phyloP scores from a whole-genome alignment of 805 yeast genomes.

The Metschnikowia rubicola region DNA sequence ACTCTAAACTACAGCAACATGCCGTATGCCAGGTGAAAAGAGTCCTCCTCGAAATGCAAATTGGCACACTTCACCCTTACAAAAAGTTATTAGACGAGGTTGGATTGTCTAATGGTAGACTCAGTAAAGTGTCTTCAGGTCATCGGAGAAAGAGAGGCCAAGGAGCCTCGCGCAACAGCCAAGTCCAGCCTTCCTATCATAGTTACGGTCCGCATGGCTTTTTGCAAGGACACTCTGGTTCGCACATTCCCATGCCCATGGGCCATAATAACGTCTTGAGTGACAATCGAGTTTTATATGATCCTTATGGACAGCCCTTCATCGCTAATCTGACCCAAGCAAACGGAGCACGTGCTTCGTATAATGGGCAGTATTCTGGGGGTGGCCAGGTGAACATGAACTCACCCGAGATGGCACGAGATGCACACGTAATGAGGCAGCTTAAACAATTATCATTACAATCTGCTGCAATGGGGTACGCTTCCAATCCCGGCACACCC shows the following conservation, averaged over 20 bases:
- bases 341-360: not conserved
- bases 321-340: not conserved
- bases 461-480: constrained; percentile 46
- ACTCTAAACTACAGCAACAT: constrained; percentile 45
- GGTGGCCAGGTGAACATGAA: not conserved
- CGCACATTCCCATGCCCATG: not conserved
- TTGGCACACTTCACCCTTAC: constrained; percentile 62
- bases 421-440: constrained; percentile 39
- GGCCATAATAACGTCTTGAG: not conserved
- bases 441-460: constrained; percentile 45
- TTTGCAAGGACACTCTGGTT: not conserved
- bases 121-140: constrained; percentile 26
- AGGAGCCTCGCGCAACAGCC: constrained; percentile 3
- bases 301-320: not conserved
- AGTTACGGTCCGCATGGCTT: not conserved
- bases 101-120: constrained; percentile 51
- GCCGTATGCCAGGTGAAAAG: constrained; percentile 60
- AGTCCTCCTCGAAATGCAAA: constrained; percentile 56
- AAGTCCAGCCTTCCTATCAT: not conserved
- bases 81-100: constrained; percentile 89
- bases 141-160: constrained; percentile 23
- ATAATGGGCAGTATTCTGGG: not conserved
- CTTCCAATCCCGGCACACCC: constrained; percentile 43
- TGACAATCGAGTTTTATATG: not conserved
- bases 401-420: constrained; percentile 1